A percentile compares a stretch with the other conserved stretches of the same genome.
phyloP scores from a whole-genome alignment of 768 basidiomycete genomes.

The Wakefieldia striispora region DNA sequence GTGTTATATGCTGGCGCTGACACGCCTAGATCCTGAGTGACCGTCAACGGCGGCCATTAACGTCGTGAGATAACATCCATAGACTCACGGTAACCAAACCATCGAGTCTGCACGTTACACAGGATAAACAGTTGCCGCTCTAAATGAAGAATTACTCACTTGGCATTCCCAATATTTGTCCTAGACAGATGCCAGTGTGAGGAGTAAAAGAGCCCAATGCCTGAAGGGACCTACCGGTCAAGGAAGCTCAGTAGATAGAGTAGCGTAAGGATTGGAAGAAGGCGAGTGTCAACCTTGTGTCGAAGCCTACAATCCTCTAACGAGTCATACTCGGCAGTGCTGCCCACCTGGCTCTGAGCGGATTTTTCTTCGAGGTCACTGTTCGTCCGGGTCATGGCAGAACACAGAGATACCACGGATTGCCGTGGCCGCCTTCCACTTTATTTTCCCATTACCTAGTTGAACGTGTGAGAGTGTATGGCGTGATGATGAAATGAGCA shows the following conservation, averaged over 20 bases:
- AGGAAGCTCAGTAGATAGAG: slow-evolving; percentile 42
- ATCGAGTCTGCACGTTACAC: slow-evolving; percentile 39
- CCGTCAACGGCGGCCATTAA: not conserved
- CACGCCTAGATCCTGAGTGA: slow-evolving; percentile 47
- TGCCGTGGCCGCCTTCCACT: not conserved
- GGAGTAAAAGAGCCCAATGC: not conserved
- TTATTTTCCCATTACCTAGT: not conserved
- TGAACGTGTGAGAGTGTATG: slow-evolving; percentile 1
- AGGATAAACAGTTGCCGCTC: not conserved
- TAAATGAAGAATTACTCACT: slow-evolving; percentile 18
- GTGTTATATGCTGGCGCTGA: slow-evolving; percentile 54
- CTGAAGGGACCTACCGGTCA: slow-evolving; percentile 30
- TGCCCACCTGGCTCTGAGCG: slow-evolving; percentile 1
- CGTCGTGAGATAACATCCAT: not conserved
- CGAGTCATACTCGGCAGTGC: not conserved
- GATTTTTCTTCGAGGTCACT: slow-evolving; percentile 9
- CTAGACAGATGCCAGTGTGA: slow-evolving; percentile 7
- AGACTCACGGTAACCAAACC: slow-evolving; percentile 45
- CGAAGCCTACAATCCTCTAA: slow-evolving; percentile 25
- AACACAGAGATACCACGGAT: not conserved
- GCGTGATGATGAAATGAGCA: slow-evolving; percentile 4
- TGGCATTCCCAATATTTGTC: slow-evolving; percentile 41
- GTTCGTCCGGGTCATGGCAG: not conserved
- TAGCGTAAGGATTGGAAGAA: slow-evolving; percentile 40
- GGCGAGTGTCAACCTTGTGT: slow-evolving; percentile 35